phyloP scores from a whole-genome alignment of 345 rosid genomes.

The Kernera saxatilis region DNA sequence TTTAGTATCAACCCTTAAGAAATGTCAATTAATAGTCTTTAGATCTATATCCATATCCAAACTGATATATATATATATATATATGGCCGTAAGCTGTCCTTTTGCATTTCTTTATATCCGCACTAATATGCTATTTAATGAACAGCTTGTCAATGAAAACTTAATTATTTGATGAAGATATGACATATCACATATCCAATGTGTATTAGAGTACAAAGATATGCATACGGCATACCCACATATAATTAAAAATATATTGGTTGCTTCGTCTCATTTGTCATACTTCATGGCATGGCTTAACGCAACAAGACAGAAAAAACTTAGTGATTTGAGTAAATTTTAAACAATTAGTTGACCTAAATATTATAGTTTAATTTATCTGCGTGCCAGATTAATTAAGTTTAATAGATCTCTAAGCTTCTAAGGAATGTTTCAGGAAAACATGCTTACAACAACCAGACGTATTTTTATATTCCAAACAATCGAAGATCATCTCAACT shows the following conservation, averaged over 20 bases:
- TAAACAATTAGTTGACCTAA: constrained; percentile 17
- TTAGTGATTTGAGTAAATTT: neutral
- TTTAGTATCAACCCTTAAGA: neutral
- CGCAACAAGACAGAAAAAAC: constrained; percentile 14
- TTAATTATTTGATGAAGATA: constrained; percentile 5
- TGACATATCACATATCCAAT: neutral
- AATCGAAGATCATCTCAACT: neutral
- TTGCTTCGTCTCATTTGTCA: constrained; percentile 10
- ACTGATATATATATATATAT: too few species aligned
- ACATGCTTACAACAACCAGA: constrained; percentile 27
- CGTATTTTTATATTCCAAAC: neutral
- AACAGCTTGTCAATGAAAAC: constrained; percentile 14
- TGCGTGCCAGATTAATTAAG: constrained; percentile 2
- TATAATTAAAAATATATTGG: neutral
- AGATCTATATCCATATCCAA: neutral
- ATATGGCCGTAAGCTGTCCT: neutral
- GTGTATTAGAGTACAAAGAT: neutral
- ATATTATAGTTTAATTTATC: constrained; percentile 3
- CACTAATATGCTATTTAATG: neutral
- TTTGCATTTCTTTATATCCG: neutral
- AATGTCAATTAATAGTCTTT: neutral
- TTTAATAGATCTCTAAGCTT: constrained; percentile 2
- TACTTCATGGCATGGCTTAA: constrained; percentile 25
- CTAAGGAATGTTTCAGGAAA: constrained; percentile 11
- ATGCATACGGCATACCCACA: neutral